These are phyloP conservation scores for Isoetes taiwanensis DNA, from an alignment of 75 land plant genomes.

Conservation along the genomic window DNA sequence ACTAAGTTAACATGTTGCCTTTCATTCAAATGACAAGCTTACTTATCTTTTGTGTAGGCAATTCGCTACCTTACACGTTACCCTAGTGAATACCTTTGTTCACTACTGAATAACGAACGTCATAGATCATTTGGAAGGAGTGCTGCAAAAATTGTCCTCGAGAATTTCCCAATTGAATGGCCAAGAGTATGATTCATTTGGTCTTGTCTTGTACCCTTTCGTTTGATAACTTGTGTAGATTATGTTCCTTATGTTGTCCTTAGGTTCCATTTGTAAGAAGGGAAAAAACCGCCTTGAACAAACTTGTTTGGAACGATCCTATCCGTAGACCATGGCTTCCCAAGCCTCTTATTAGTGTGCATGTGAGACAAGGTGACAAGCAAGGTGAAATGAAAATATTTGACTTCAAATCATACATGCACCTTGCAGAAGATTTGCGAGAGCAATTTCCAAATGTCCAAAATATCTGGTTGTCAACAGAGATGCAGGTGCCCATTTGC, in stretches of 20 bases:
- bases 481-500: constrained; percentile 99
- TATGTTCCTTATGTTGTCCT: background rate
- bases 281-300: too few species aligned
- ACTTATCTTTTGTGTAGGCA: constrained; percentile 13
- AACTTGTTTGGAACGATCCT: constrained; percentile 56
- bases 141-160: constrained; percentile 53
- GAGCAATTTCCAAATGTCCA: constrained; percentile 16
- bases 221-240: background rate
- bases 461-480: constrained; percentile 51
- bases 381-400: constrained; percentile 39
- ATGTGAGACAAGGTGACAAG: constrained; percentile 90
- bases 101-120: constrained; percentile 50
- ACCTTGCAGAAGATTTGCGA: constrained; percentile 22
- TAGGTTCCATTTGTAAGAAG: background rate
- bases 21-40: too few species aligned
- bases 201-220: background rate
- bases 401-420: constrained; percentile 24
- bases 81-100: constrained; percentile 52
- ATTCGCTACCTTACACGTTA: constrained; percentile 64
- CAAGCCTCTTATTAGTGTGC: constrained; percentile 64
- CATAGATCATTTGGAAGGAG: constrained; percentile 68
- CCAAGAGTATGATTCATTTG: constrained; percentile 19
- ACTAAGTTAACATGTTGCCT: too few species aligned
- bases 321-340: constrained; percentile 75
- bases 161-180: constrained; percentile 15